phyloP scores from a whole-genome alignment of 805 yeast species.

The Saturnispora mendoncae region DNA sequence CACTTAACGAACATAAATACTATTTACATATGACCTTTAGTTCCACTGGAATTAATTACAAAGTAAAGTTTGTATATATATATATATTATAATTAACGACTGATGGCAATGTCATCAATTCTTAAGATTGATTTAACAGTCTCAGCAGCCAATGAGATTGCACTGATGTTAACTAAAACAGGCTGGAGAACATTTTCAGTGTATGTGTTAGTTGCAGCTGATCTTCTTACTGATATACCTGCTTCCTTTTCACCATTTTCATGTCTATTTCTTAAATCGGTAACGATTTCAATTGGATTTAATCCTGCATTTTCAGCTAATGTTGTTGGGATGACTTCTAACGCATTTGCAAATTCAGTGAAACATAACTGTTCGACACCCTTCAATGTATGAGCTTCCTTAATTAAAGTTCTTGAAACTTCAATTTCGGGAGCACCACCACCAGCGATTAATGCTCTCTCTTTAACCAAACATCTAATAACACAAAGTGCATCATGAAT shows the following conservation, averaged over 20 bases:
- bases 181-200: constrained; percentile 97
- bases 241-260: constrained; percentile 86
- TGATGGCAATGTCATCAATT: constrained; percentile 93
- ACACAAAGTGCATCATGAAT: constrained; percentile 97
- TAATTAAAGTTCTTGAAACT: constrained; percentile 62
- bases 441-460: constrained; percentile 88
- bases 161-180: constrained; percentile 87
- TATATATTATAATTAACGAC: constrained; percentile 41
- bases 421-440: constrained; percentile 98
- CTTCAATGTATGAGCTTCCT: constrained; percentile 61
- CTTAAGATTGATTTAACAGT: constrained; percentile 92
- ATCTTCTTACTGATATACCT: constrained; percentile 92
- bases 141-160: constrained; percentile 90
- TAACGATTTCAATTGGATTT: constrained; percentile 83
- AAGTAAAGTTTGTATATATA: constrained; percentile 2
- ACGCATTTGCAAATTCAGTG: constrained; percentile 85
- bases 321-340: constrained; percentile 89
- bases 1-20: not conserved
- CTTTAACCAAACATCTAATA: constrained; percentile 76
- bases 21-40: not conserved
- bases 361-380: constrained; percentile 89
- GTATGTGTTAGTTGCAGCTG: constrained; percentile 84
- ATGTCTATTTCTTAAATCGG: constrained; percentile 86
- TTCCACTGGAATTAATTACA: constrained; percentile 3
- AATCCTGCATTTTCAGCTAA: constrained; percentile 93